A percentile compares a stretch with the other conserved stretches of the same genome.
Evolutionary conservation across 768 basidiomycete genomes (phyloP).

Genomic region (Daedalea quercina): DNA sequence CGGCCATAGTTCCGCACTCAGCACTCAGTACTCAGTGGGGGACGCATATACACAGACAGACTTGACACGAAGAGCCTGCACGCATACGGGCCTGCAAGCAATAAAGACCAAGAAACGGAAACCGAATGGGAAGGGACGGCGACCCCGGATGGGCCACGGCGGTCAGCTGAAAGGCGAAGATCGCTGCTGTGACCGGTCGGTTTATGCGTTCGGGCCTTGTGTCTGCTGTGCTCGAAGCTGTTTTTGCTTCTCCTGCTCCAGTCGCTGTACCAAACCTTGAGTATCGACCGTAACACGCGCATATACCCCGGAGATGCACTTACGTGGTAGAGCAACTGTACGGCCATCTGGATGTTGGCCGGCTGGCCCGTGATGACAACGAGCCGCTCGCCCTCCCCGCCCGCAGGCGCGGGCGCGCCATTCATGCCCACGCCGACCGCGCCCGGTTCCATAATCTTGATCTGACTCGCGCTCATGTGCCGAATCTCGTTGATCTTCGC

Average conservation of each 20-base stretch:
- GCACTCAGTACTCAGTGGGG: too few relatives aligned
- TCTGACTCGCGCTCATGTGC: constrained; percentile 90
- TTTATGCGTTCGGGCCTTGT: neutral
- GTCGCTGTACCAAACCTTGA: constrained; percentile 40
- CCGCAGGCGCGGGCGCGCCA: constrained; percentile 67
- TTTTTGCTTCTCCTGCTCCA: constrained; percentile 89
- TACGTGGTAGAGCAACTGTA: constrained; percentile 84
- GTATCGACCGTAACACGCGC: neutral
- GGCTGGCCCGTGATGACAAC: constrained; percentile 98
- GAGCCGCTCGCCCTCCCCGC: constrained; percentile 81
- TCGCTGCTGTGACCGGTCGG: too few relatives aligned
- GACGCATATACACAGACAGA: neutral
- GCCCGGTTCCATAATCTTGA: constrained; percentile 98
- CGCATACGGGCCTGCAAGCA: neutral
- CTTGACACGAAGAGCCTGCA: neutral
- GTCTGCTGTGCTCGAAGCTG: constrained; percentile 40
- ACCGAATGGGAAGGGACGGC: neutral
- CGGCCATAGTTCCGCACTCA: too few relatives aligned
- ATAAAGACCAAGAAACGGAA: constrained; percentile 3
- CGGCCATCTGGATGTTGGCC: constrained; percentile 92
- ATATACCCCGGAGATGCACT: constrained; percentile 23
- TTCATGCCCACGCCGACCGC: constrained; percentile 63
- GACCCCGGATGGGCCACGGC: neutral
- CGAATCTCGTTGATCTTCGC: constrained; percentile 99
- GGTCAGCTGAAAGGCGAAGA: neutral